Percentiles rank a stretch among this genome's conserved stretches.
These are phyloP conservation scores for Lachancea sp. DNA, from an alignment of 805 yeast genomes.

Conservation along the genomic window DNA sequence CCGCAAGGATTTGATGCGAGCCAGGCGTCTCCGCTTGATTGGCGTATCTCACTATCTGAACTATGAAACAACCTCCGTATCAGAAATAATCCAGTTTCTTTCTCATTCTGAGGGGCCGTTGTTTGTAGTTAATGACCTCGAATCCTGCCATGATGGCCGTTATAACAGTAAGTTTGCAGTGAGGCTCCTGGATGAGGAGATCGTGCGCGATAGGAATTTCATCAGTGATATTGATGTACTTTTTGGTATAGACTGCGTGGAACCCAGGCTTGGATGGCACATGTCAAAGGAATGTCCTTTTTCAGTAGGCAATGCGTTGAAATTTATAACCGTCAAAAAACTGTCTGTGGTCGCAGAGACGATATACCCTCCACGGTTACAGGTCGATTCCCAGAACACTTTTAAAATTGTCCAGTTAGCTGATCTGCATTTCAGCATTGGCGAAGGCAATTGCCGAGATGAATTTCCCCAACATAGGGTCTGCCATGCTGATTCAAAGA, in stretches of 20 bases:
- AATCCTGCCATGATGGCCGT: background rate
- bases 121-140: background rate
- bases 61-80: conserved; percentile 14
- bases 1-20: conserved; percentile 21
- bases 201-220: conserved; percentile 15
- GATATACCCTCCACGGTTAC: conserved; percentile 27
- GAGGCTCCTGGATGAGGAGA: background rate
- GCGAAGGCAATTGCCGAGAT: conserved; percentile 73
- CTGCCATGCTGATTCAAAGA: conserved; percentile 76
- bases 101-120: background rate
- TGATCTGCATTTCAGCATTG: conserved; percentile 86
- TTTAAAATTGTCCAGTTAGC: conserved; percentile 86
- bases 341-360: conserved; percentile 5
- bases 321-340: conserved; percentile 12
- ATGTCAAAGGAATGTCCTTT: conserved; percentile 14
- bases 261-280: conserved; percentile 71
- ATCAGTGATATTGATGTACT: conserved; percentile 60
- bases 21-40: conserved; percentile 17
- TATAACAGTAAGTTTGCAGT: background rate
- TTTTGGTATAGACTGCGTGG: conserved; percentile 67
- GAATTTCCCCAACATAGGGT: conserved; percentile 49
- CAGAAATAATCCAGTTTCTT: background rate
- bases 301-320: conserved; percentile 4
- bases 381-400: conserved; percentile 38
- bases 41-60: conserved; percentile 21